Percentiles rank a stretch among this genome's conserved stretches.
These are phyloP conservation scores for Kentomonas sorsogonicus DNA, from an alignment of 208 protist genomes.

Conservation along the genomic window DNA sequence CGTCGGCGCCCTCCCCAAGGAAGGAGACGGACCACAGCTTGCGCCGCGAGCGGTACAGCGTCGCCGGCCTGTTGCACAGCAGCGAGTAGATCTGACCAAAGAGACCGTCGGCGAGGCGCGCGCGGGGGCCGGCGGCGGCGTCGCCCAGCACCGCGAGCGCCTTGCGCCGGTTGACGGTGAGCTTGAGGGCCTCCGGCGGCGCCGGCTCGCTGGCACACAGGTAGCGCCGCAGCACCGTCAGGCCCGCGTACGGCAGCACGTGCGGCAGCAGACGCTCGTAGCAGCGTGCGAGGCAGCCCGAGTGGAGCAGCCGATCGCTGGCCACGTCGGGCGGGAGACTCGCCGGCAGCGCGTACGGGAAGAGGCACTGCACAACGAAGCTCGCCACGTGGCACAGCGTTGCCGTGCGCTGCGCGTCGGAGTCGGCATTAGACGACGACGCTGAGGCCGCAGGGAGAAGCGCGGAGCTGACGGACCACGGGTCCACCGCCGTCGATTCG, in stretches of 20 bases:
- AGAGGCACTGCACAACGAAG: background rate
- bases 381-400: too few relatives aligned
- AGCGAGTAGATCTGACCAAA: conserved; percentile 88
- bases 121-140: conserved; percentile 17
- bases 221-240: conserved; percentile 39
- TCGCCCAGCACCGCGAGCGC: conserved; percentile 64
- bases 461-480: background rate
- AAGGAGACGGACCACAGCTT: conserved; percentile 87
- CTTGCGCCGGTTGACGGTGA: conserved; percentile 79
- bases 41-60: conserved; percentile 68
- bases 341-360: conserved; percentile 5
- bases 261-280: background rate
- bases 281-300: background rate
- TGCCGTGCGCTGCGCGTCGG: too few relatives aligned
- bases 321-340: conserved; percentile 8
- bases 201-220: conserved; percentile 40
- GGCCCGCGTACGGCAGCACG: conserved; percentile 14
- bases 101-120: conserved; percentile 60
- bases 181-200: conserved; percentile 54
- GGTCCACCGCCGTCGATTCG: background rate
- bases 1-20: conserved; percentile 88
- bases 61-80: conserved; percentile 36
- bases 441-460: background rate
- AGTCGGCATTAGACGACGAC: too few relatives aligned
- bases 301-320: background rate